Conservation (phyloP, 441 rosid genomes). For the Gossypium schwendimanii region DNA sequence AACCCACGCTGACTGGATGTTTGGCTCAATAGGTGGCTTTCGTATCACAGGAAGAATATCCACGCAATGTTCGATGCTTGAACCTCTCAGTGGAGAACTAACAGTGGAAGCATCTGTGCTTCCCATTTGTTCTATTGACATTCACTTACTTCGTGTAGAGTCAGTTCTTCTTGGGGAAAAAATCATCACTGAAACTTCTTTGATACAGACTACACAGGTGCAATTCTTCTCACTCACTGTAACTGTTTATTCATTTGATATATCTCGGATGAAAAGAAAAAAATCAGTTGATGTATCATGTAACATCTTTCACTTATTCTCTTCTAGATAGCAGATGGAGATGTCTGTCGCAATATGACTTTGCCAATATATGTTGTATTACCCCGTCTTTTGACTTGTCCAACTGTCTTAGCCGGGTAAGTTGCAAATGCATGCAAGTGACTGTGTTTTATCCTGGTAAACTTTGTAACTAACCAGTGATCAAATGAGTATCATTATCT, state of each 20-base stretch:
- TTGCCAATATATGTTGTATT: conserved; percentile 67
- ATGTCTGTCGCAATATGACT: conserved; percentile 56
- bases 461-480: background rate
- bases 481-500: background rate
- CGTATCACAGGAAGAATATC: conserved; percentile 71
- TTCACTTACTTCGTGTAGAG: conserved; percentile 66
- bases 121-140: conserved; percentile 61
- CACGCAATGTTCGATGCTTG: conserved; percentile 55
- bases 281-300: background rate
- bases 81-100: conserved; percentile 74
- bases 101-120: conserved; percentile 67
- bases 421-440: conserved; percentile 8
- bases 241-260: conserved; percentile 2
- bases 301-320: conserved; percentile 7
- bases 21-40: conserved; percentile 57
- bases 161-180: conserved; percentile 68
- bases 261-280: background rate
- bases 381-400: conserved; percentile 80
- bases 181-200: conserved; percentile 75
- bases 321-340: conserved; percentile 77
- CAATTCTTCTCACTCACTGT: conserved; percentile 2
- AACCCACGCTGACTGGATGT: conserved; percentile 12
- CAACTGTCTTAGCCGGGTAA: conserved; percentile 79
- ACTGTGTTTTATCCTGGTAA: background rate
- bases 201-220: conserved; percentile 85